Conservation (phyloP, 2,329 filamentous ascomycete genomes). For the Alternaria gaisen region DNA sequence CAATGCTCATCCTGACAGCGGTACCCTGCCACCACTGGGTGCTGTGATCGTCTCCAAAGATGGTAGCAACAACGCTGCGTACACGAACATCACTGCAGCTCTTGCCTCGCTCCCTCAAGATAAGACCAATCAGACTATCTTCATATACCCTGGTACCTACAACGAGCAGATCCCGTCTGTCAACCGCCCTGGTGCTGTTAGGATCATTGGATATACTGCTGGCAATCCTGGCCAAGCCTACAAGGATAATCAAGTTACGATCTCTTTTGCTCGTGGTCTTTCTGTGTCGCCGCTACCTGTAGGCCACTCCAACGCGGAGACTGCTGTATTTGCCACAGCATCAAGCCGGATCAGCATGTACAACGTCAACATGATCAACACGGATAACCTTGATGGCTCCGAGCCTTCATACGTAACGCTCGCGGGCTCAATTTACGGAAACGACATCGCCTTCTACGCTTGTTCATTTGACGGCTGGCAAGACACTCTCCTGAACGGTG, state of each 20-base stretch:
- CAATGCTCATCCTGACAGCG: constrained; percentile 53
- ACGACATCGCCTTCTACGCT: constrained; percentile 64
- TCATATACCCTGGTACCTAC: constrained; percentile 67
- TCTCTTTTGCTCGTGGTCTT: constrained; percentile 51
- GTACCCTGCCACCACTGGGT: constrained; percentile 52
- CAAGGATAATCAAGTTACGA: constrained; percentile 64
- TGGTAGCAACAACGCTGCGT: constrained; percentile 41
- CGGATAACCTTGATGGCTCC: constrained; percentile 50
- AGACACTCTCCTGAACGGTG: constrained; percentile 56
- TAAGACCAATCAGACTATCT: constrained; percentile 62
- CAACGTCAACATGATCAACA: constrained; percentile 63
- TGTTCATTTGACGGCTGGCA: constrained; percentile 64
- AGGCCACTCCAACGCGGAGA: constrained; percentile 59
- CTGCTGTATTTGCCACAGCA: constrained; percentile 55
- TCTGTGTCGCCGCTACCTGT: constrained; percentile 52
- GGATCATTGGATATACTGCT: constrained; percentile 67
- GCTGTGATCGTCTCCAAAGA: constrained; percentile 55
- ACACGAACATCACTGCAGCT: constrained; percentile 48
- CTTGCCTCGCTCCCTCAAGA: constrained; percentile 50
- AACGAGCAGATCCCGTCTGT: constrained; percentile 65
- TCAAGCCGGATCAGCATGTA: constrained; percentile 65
- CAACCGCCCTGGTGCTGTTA: constrained; percentile 58
- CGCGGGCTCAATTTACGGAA: constrained; percentile 60
- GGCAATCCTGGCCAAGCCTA: constrained; percentile 54
- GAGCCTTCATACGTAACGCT: constrained; percentile 57